A percentile compares a stretch with the other conserved stretches of the same genome.
phyloP scores from a whole-genome alignment of 148 eudicot species.

The Heliamphora exappendiculata region DNA sequence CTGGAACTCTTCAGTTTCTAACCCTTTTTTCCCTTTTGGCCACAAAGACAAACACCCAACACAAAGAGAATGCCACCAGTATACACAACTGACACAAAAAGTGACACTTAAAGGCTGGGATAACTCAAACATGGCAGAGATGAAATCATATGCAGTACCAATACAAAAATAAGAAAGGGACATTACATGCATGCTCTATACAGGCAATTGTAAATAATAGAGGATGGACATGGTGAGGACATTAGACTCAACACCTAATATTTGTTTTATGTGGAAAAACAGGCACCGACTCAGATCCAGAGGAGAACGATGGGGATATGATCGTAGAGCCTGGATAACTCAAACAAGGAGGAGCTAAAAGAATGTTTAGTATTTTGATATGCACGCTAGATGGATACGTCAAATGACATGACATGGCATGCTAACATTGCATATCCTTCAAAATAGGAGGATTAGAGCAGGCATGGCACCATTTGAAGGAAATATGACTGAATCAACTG shows the following conservation, averaged over 20 bases:
- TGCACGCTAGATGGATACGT: too few species aligned
- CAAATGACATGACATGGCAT: background rate
- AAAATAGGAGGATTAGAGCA: background rate
- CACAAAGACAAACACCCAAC: too few species aligned
- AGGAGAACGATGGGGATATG: background rate
- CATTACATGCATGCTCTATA: too few species aligned
- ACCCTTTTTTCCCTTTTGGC: background rate
- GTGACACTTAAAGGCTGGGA: too few species aligned
- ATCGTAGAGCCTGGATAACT: background rate
- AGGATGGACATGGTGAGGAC: background rate
- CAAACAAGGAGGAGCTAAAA: too few species aligned
- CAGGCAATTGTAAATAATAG: background rate
- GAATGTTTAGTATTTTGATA: background rate
- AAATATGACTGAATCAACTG: background rate
- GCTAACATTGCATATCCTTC: background rate
- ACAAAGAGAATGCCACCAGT: too few species aligned
- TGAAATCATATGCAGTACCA: background rate
- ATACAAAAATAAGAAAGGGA: too few species aligned
- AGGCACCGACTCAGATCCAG: background rate
- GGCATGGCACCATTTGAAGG: too few species aligned
- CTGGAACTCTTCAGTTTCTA: too few species aligned
- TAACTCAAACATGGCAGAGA: too few species aligned
- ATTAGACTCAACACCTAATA: background rate
- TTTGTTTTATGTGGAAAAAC: background rate
- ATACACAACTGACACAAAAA: too few species aligned